Evolutionary conservation across 176 grass and related monocot species (phyloP).

Genomic region (Elymus sibiricus): DNA sequence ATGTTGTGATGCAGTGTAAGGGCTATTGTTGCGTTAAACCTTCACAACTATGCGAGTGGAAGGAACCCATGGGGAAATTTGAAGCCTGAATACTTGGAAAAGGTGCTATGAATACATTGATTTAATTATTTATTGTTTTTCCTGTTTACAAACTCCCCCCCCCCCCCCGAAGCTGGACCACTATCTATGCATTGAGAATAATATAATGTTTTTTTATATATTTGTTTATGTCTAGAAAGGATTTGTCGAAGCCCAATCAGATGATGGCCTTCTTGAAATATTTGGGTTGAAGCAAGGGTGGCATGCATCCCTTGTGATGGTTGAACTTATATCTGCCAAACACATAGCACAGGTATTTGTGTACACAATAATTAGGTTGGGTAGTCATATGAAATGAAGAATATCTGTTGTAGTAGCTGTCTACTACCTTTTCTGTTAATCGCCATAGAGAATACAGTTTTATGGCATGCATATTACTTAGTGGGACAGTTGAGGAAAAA

Average conservation of each 20-base stretch:
- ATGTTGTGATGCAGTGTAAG: conserved; percentile 68
- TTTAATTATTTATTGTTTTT: conserved; percentile 13
- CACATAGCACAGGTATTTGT: conserved; percentile 87
- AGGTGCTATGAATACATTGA: conserved; percentile 44
- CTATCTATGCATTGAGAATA: background rate
- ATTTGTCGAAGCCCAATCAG: conserved; percentile 87
- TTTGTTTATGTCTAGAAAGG: conserved; percentile 60
- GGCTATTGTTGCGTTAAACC: conserved; percentile 94
- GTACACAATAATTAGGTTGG: background rate
- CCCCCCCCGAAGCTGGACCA: background rate
- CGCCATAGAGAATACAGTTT: background rate
- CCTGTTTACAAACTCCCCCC: background rate
- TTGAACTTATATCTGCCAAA: conserved; percentile 99
- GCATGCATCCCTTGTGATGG: conserved; percentile 99
- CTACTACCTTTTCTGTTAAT: background rate
- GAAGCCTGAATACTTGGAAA: conserved; percentile 96
- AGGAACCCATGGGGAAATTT: conserved; percentile 95
- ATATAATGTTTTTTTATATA: background rate
- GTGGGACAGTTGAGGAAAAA: background rate
- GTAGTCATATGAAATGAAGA: background rate
- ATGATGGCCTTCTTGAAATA: conserved; percentile 98
- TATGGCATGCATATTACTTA: background rate
- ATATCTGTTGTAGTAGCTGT: background rate
- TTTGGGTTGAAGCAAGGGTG: conserved; percentile 99
- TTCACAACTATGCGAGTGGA: conserved; percentile 97